Evolutionary conservation across 73 alveolate genomes (phyloP).

Genomic region (Paramecium octaurelia): DNA sequence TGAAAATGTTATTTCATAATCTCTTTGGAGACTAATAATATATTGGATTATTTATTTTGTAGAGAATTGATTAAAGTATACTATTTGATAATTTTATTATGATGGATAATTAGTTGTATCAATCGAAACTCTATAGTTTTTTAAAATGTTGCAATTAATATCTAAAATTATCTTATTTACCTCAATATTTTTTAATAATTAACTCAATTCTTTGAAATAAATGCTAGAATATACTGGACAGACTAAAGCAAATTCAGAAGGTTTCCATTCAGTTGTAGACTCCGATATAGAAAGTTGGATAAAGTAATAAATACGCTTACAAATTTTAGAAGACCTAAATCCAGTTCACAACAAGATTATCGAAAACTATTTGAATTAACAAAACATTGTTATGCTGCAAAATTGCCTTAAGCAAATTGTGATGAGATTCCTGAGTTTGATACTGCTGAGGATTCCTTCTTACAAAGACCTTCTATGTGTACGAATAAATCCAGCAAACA

Average conservation of each 20-base stretch:
- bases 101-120: too few relatives aligned
- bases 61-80: background rate
- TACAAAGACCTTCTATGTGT: background rate
- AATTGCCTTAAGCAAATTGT: background rate
- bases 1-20: background rate
- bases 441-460: background rate
- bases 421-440: constrained; percentile 8
- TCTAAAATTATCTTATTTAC: background rate
- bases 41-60: too few relatives aligned
- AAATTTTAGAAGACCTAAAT: background rate
- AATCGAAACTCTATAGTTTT: background rate
- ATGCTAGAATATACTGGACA: constrained; percentile 15
- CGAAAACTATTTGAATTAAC: background rate
- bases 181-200: background rate
- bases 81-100: too few relatives aligned
- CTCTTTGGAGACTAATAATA: background rate
- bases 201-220: background rate
- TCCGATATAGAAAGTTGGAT: background rate
- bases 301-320: background rate
- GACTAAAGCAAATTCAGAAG: background rate
- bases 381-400: background rate
- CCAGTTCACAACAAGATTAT: background rate
- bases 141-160: background rate
- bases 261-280: background rate
- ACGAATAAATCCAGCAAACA: background rate